phyloP scores from a whole-genome alignment of 495 filamentous ascomycete genomes.

The Thermochaetoides thermophila region DNA sequence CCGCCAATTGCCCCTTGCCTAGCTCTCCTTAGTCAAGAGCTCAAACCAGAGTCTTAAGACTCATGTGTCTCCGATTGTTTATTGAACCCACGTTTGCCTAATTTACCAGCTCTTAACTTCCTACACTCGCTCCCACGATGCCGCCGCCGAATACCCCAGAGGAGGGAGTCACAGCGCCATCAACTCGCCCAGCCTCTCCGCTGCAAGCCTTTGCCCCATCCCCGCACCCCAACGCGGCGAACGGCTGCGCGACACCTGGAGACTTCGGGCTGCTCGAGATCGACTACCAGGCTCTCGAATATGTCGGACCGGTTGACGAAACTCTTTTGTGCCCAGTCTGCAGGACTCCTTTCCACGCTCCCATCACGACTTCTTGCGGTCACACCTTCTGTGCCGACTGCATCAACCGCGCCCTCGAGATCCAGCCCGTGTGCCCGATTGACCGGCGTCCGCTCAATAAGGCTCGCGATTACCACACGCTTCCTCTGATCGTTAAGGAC shows the following conservation, averaged over 20 bases:
- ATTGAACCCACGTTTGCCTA: too few species aligned
- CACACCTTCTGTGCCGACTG: constrained; percentile 60
- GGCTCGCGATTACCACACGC: constrained; percentile 11
- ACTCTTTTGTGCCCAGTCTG: constrained; percentile 79
- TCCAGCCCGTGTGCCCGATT: constrained; percentile 33
- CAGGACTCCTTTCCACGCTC: constrained; percentile 55
- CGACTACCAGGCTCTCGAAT: constrained; percentile 58
- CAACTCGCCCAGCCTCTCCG: neutral
- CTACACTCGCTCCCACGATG: too few species aligned
- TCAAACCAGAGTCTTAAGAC: too few species aligned
- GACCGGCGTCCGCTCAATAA: constrained; percentile 31
- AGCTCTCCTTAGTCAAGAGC: too few species aligned
- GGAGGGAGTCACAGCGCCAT: constrained; percentile 1
- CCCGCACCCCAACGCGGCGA: neutral
- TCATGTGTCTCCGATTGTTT: too few species aligned
- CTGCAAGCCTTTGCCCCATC: neutral
- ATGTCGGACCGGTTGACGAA: constrained; percentile 51
- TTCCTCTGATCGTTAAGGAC: constrained; percentile 32
- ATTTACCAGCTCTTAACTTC: too few species aligned
- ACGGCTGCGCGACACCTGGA: too few species aligned
- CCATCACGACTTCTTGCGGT: constrained; percentile 54
- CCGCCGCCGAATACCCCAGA: constrained; percentile 13
- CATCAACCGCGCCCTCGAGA: constrained; percentile 43
- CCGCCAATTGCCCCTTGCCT: too few species aligned
- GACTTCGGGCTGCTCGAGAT: too few species aligned